Evolutionary conservation across 2,329 filamentous ascomycete species (phyloP).

Genomic region (Colletotrichum camelliae): DNA sequence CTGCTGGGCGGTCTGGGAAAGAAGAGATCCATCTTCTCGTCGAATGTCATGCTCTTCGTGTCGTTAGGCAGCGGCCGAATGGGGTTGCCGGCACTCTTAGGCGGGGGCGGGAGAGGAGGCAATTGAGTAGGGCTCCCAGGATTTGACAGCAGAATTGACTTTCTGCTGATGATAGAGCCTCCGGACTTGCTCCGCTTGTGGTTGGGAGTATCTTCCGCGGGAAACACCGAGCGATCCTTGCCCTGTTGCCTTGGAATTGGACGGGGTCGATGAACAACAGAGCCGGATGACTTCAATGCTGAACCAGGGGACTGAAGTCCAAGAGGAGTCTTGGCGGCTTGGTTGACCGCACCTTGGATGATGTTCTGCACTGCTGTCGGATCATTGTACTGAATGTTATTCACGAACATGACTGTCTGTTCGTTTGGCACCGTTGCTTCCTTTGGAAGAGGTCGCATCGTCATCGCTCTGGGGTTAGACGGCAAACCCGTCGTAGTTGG

Average conservation of each 20-base stretch:
- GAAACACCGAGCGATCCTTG: conserved; percentile 52
- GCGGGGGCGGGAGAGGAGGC: conserved; percentile 56
- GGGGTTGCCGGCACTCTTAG: conserved; percentile 44
- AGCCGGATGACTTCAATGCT: conserved; percentile 32
- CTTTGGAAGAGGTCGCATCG: conserved; percentile 32
- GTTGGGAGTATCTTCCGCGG: conserved; percentile 45
- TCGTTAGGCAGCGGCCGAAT: conserved; percentile 53
- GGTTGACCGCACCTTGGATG: conserved; percentile 47
- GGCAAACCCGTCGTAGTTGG: conserved; percentile 50
- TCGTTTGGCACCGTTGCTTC: conserved; percentile 35
- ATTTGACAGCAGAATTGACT: conserved; percentile 48
- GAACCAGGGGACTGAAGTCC: not conserved
- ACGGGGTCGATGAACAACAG: conserved; percentile 59
- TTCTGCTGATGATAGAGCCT: conserved; percentile 49
- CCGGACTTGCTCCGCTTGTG: conserved; percentile 57
- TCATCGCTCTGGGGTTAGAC: conserved; percentile 48
- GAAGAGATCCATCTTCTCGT: conserved; percentile 61
- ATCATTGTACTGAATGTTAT: conserved; percentile 61
- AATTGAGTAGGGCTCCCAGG: conserved; percentile 54
- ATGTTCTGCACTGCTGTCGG: conserved; percentile 54
- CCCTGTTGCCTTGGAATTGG: conserved; percentile 58
- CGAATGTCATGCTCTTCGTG: conserved; percentile 63
- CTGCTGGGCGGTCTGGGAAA: conserved; percentile 42
- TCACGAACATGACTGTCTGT: conserved; percentile 61
- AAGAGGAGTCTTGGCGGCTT: conserved; percentile 26